phyloP scores from a whole-genome alignment of 495 filamentous ascomycete genomes.

The Hypomontagnella submonticulosa region DNA sequence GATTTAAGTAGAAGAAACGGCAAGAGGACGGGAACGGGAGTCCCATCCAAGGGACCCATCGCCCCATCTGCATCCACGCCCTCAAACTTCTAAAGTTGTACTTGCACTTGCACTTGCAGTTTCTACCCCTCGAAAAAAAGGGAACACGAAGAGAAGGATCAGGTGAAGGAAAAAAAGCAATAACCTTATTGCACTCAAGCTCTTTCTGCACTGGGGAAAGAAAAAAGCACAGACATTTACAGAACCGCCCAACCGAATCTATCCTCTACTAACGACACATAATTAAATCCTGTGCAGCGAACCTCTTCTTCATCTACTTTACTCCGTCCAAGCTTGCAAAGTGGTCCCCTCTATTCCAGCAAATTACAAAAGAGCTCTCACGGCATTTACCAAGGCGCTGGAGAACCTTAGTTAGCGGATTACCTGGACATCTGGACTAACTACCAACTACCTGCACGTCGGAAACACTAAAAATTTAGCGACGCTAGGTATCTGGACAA shows the following conservation, averaged over 20 bases:
- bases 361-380: conserved; percentile 6
- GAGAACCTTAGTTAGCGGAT: conserved; percentile 8
- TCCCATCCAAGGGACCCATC: conserved; percentile 38
- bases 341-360: not conserved
- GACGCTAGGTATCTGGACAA: conserved; percentile 13
- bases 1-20: conserved; percentile 24
- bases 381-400: conserved; percentile 14
- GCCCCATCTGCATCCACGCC: conserved; percentile 40
- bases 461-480: conserved; percentile 33
- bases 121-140: conserved; percentile 7
- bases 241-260: not conserved
- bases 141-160: not conserved
- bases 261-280: not conserved
- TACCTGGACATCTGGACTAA: too few species aligned
- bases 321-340: not conserved
- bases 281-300: too few species aligned
- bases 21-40: conserved; percentile 45
- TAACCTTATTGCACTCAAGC: conserved; percentile 6
- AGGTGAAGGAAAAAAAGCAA: conserved; percentile 14
- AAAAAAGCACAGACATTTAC: conserved; percentile 11
- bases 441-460: conserved; percentile 23
- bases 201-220: conserved; percentile 14
- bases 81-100: conserved; percentile 19
- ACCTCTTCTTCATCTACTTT: too few species aligned
- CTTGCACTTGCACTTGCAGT: conserved; percentile 27